Evolutionary conservation across 2,329 filamentous ascomycete genomes (phyloP).

Genomic region (Fusarium tjaetaba): DNA sequence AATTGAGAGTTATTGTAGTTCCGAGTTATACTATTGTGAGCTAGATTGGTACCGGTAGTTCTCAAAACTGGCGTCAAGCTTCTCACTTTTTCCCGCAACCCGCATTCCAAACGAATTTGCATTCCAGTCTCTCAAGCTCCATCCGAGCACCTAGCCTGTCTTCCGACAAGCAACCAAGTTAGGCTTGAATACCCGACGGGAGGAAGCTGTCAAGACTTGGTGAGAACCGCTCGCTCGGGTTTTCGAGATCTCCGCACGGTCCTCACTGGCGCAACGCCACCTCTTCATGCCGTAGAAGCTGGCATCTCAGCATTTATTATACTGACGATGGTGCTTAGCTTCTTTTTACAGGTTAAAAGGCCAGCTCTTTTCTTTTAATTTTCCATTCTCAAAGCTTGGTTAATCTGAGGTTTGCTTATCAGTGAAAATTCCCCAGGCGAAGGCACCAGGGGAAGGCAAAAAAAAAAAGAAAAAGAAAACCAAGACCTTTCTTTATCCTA

Average conservation of each 20-base stretch:
- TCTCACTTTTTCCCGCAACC: slow-evolving; percentile 8
- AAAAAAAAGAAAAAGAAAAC: too few species aligned
- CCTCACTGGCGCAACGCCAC: slow-evolving; percentile 21
- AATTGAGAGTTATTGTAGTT: not conserved
- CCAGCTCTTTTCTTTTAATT: not conserved
- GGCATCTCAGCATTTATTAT: not conserved
- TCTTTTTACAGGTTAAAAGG: not conserved
- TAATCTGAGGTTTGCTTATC: not conserved
- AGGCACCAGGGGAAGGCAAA: not conserved
- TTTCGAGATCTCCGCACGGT: slow-evolving; percentile 13
- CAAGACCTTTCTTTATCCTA: too few species aligned
- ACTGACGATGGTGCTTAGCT: not conserved
- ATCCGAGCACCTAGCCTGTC: not conserved
- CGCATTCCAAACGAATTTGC: slow-evolving; percentile 15
- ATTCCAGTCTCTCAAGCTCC: slow-evolving; percentile 15
- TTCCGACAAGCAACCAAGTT: not conserved
- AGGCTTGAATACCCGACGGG: not conserved
- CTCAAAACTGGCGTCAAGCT: slow-evolving; percentile 11
- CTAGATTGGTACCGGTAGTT: not conserved
- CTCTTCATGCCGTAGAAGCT: not conserved
- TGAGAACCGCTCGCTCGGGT: slow-evolving; percentile 20
- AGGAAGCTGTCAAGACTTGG: slow-evolving; percentile 8
- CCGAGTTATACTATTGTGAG: not conserved
- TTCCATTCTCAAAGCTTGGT: not conserved
- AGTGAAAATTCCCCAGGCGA: not conserved